Evolutionary conservation across 495 filamentous ascomycete genomes (phyloP), one percentile per base, ranked within the genome.

Genomic region (Beverwykella pulmonaria): DNA sequence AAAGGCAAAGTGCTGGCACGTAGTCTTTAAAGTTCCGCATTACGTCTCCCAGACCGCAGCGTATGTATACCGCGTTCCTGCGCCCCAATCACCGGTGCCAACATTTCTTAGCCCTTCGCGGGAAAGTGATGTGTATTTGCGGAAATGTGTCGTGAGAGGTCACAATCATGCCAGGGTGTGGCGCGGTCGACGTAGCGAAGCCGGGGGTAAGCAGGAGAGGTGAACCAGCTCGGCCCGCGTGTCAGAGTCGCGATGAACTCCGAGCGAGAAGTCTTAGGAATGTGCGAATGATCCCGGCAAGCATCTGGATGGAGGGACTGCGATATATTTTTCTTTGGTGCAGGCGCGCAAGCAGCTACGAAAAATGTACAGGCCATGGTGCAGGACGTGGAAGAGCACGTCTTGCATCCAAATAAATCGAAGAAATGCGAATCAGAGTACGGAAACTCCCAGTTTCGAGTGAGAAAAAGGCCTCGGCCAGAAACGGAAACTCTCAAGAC

Each of bases 61-160:
- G 39, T 44, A n/a, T 9, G 39, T 44, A n/a, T 9, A n/a, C 15
- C 15, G 6, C 17, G 39, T 44, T n/a, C 39, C 39, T n/a, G 39
- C 39, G 39, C 39, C 39, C 39, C 39, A 44, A 44, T 44, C 39
- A 44, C 39, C 39, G 39, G 39, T 44, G 39, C 39, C 39, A 44
- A 44, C 39, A 44, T 10, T n/a, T 10, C 15, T n/a, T 44, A n/a
- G 39, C 12, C 39, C 39, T 15, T 12, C 39, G 39, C 39, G 6
- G 39, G 6, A 9, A 44, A 3, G 39, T 12, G 5, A n/a, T 12
- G 17, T 44, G 39, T 44, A 44, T 44, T 44, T 44, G 39, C 39
- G 39, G 39, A 44, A 9, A 9, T 44, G 39, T 44, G 39, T n/a
- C 39, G 39, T 44, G 15, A n/a, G 15, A 44, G 39, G 6, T 4